Base-by-base conservation (phyloP, 2,329 filamentous ascomycete species). In the Beauveria brongniartii region DNA sequence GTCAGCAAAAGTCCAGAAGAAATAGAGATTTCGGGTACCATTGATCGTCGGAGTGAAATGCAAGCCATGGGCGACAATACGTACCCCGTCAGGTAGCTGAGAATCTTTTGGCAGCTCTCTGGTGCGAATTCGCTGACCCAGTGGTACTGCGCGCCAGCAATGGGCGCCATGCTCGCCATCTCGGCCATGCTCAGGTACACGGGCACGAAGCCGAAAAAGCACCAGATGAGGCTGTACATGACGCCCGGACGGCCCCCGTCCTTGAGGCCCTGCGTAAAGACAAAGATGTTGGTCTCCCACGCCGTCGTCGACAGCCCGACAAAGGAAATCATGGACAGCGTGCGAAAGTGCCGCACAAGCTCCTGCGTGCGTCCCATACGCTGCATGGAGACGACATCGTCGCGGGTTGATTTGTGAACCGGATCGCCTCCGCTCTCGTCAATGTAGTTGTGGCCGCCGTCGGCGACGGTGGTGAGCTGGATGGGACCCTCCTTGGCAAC, bases 111-210 rank as follows among this genome's bases (percentile, higher is more conserved):
- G 3, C 57, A 53, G 18, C 55, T 22, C 14, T 48, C 61, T 14
- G 63, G 63, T 9, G 63, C 59, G 58, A 64, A 64, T 43, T 64
- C 63, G 47, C 58, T 59, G 9, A 64, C 63, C 65, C 65, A 67
- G 55, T 67, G 65, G 30, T 66, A 67, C 51, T 67, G 65, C 3
- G 65, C 65, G 9, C 65, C 65, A 16, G 65, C 65, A 43, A 66
- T 67, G 14, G 65, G 65, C 1, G 64, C 64, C n/a, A 67, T 67
- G 40, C 65, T 63, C 9, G 65, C 61, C n/a, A 67, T 65, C 44
- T 67, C 65, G 1, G 65, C 65, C 65, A 66, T 67, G 44, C 63
- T 64, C 14, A 64, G 55, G 44, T 61, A 59, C 1, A 63, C 53
- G n/a, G 63, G 63, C 16, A 51, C 16, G 40, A 56, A 63, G 52